Base-by-base conservation (phyloP, 768 basidiomycete species). In the Gelatoporia subvermispora region DNA sequence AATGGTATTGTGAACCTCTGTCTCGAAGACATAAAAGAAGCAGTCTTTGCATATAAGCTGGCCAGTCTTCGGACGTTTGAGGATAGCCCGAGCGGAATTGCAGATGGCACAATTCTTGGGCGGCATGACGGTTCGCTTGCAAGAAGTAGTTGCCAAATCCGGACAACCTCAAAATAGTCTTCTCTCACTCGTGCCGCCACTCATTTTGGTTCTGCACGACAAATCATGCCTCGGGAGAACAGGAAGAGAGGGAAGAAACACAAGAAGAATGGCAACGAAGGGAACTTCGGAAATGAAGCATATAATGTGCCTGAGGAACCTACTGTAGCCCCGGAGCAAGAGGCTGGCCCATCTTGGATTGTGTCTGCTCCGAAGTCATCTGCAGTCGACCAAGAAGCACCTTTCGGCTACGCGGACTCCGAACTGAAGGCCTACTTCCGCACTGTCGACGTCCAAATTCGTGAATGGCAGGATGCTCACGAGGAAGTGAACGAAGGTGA, bases 21-120 rank as follows among this genome's bases (percentile, higher is more conserved):
- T 95, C 73, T 99, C 96, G 59, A 99, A 99, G 35, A 97, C 93
- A 56, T 82, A 82, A 73, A 92, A 99, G 70, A 94, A 96, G 64
- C 96, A 99, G 35, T 87, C 83, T 66, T 85, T 88, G 75, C 96
- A 99, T 51, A 98, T 93, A 65, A 93, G 92, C 62, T 97, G 94
- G 0, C 93, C 93, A 1, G 94, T 99, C 68, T 99, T 99, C 2
- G 95, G 96, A 16, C 96, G 76, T 61, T 89, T 94, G 36, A 99
- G 66, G 59, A 98, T 93, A 0, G 96, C 91, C 45, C 84, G 82
- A 3, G 84, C 71, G 3, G 78, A 81, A 15, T 77, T 67, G 64
- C 92, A 93, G 13, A 96, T 73, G 2, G 79, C 81, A 61, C 95
- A 98, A 22, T 72, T 72, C 57, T 82, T 79, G 2, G 92, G 86